Base-by-base conservation (phyloP, 331 rosid genomes). In the Quercus lobata region DNA sequence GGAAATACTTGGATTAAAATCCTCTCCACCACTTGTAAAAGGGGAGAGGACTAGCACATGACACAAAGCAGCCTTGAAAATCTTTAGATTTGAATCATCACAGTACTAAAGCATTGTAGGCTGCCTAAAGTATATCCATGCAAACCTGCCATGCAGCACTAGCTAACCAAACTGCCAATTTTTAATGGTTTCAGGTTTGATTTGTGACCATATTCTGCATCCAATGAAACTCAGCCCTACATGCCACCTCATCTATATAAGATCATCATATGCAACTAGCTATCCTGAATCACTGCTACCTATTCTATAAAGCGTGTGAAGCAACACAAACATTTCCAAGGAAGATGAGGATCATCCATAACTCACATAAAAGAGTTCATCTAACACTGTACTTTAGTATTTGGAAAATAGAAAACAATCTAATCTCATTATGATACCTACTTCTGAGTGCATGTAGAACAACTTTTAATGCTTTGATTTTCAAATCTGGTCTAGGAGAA, bases 401-500 rank as follows among this genome's bases (percentile, higher is more conserved):
- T 76, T 21, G 56, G 49, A 12, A 72, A 63, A 34, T 29, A 57
- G 53, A 46, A 46, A 70, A 58, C 69, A 74, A 79, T 53, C 82
- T 65, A 76, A 77, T 84, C 83, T 79, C 78, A 75, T 66, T 62
- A 75, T 17, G 62, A 52, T 54, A 77, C 57, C 72, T 76, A 69
- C 69, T 76, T 78, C 71, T 34, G 66, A 77, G 69, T 81, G 83
- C 84, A 62, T 81, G 85, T 69, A 62, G 84, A 83, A 72, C 17
- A 57, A 75, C 54, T 73, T 32, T 68, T 68, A 34, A 68, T 19
- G 82, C 72, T 62, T 76, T 68, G 19, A 56, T 68, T 78, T 74
- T 86, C 83, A 83, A 55, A 80, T 65, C 63, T 77, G 77, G 83
- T 56, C 72, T 81, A 65, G 76, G 52, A 73, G 49, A 72, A 72